Evolutionary conservation across 208 protist species (phyloP).

Genomic region (Leishmania martiniquensis): DNA sequence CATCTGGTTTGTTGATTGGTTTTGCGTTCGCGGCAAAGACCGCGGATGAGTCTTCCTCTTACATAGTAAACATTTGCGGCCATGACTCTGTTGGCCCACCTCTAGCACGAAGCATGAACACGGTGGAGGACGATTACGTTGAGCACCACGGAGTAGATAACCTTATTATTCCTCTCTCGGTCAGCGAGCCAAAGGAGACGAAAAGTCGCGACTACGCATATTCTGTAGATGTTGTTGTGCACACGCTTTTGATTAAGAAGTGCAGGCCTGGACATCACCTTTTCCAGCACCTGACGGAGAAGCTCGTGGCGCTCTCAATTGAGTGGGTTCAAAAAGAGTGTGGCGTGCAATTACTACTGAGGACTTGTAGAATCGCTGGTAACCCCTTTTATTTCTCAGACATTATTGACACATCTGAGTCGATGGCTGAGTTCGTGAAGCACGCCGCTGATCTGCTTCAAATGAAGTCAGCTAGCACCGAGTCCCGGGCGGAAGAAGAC

Average conservation of each 20-base stretch:
- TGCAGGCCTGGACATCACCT: conserved; percentile 46
- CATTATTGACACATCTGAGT: background rate
- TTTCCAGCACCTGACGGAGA: conserved; percentile 62
- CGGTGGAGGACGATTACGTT: conserved; percentile 59
- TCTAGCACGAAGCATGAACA: conserved; percentile 71
- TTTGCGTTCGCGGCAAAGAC: conserved; percentile 49
- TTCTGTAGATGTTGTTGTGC: conserved; percentile 83
- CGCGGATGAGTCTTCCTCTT: conserved; percentile 44
- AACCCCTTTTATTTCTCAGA: conserved; percentile 41
- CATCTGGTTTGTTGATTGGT: conserved; percentile 19
- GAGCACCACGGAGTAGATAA: conserved; percentile 86
- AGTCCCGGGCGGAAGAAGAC: background rate
- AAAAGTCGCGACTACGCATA: conserved; percentile 34
- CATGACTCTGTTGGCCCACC: conserved; percentile 66
- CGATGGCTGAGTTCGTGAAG: conserved; percentile 27
- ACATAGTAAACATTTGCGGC: conserved; percentile 86
- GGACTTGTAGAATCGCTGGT: conserved; percentile 47
- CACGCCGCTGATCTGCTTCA: conserved; percentile 27
- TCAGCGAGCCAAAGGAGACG: conserved; percentile 40
- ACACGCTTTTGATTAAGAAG: conserved; percentile 57
- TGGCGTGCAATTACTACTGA: conserved; percentile 50
- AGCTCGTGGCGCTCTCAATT: conserved; percentile 58
- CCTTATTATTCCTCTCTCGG: conserved; percentile 86
- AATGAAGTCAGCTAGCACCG: conserved; percentile 14
- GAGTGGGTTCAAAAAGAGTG: conserved; percentile 85